phyloP scores from a whole-genome alignment of 1,139 yeast species.

The Petasospora fabianii region DNA sequence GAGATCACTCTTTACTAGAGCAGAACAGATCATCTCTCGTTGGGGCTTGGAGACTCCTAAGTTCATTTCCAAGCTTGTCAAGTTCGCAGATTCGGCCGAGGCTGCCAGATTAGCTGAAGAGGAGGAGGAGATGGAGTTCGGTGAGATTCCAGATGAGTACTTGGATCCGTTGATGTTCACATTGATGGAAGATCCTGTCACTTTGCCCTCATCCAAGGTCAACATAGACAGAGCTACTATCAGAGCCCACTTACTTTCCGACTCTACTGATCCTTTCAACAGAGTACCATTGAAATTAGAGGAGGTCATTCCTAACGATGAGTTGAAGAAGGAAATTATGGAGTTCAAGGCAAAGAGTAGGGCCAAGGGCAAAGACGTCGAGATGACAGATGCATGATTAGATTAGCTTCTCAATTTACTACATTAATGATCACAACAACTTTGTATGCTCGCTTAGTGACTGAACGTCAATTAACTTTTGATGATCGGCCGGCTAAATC shows the following conservation, averaged over 20 bases:
- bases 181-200: conserved; percentile 93
- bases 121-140: conserved; percentile 81
- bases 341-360: conserved; percentile 34
- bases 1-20: conserved; percentile 61
- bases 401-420: neutral
- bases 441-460: too few species aligned
- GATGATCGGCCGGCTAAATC: too few species aligned
- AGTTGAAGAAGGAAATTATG: conserved; percentile 57
- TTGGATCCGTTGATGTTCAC: conserved; percentile 96
- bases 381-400: conserved; percentile 19
- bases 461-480: too few species aligned
- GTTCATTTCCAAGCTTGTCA: conserved; percentile 47
- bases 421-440: neutral
- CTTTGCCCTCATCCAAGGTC: conserved; percentile 78
- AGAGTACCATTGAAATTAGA: conserved; percentile 86
- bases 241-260: conserved; percentile 89
- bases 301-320: conserved; percentile 76
- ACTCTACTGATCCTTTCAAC: conserved; percentile 95
- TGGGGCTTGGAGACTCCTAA: conserved; percentile 50
- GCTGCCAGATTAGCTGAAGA: conserved; percentile 58
- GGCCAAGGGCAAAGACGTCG: conserved; percentile 11
- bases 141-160: conserved; percentile 94
- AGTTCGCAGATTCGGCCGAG: conserved; percentile 65
- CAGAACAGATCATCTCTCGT: conserved; percentile 59
- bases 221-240: conserved; percentile 88